Evolutionary conservation across 805 yeast species (phyloP).

Genomic region (Candida argentea): DNA sequence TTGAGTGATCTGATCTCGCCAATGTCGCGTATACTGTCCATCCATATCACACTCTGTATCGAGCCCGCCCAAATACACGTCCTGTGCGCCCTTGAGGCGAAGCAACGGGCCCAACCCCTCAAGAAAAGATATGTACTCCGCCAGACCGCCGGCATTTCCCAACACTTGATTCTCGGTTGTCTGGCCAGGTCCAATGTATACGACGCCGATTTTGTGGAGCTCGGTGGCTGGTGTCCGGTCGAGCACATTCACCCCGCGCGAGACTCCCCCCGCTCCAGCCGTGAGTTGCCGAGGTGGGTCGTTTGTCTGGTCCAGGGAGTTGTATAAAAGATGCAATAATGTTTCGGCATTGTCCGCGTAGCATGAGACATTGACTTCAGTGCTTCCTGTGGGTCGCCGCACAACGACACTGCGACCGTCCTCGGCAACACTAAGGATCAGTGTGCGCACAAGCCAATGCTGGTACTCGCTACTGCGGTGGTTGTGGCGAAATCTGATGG

Average conservation of each 20-base stretch:
- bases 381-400: slow-evolving; percentile 60
- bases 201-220: slow-evolving; percentile 67
- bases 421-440: slow-evolving; percentile 43
- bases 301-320: too few species aligned
- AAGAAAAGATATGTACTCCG: slow-evolving; percentile 49
- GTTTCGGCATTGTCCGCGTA: slow-evolving; percentile 15
- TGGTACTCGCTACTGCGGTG: slow-evolving; percentile 9
- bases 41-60: slow-evolving; percentile 61
- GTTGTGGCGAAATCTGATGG: too few species aligned
- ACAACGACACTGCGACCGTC: slow-evolving; percentile 36
- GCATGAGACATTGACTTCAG: slow-evolving; percentile 34
- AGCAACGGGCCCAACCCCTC: slow-evolving; percentile 50
- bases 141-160: slow-evolving; percentile 54
- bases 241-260: too few species aligned
- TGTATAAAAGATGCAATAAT: too few species aligned
- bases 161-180: slow-evolving; percentile 52
- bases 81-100: slow-evolving; percentile 39
- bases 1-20: slow-evolving; percentile 65
- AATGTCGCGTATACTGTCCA: slow-evolving; percentile 65
- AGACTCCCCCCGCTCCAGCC: too few species aligned
- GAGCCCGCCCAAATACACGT: slow-evolving; percentile 64
- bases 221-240: slow-evolving; percentile 74
- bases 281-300: too few species aligned
- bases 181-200: slow-evolving; percentile 68
- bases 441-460: slow-evolving; percentile 55